Evolutionary conservation across 257 asterid species (phyloP).

Genomic region (Solanum dulcamara): DNA sequence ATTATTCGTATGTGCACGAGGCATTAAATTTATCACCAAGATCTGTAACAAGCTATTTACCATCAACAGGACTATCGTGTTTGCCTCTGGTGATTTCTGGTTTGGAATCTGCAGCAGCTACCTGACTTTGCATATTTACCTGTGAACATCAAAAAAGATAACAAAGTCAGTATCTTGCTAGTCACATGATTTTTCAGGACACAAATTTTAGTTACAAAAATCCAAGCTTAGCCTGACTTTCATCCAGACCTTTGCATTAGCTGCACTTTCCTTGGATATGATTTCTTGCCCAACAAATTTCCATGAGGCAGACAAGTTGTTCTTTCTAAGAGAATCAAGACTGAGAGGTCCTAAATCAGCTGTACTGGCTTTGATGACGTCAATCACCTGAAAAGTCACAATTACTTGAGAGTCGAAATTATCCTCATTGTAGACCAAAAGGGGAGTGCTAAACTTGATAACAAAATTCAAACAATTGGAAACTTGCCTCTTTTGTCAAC

Average conservation of each 20-base stretch:
- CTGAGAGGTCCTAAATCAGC: constrained; percentile 67
- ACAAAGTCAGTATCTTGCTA: constrained; percentile 11
- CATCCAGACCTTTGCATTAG: constrained; percentile 43
- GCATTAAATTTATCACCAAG: neutral
- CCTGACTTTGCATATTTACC: constrained; percentile 26
- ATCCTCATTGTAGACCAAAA: neutral
- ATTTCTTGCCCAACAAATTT: constrained; percentile 33
- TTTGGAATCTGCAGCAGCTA: constrained; percentile 21
- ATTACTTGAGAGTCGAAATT: neutral
- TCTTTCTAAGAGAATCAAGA: constrained; percentile 51
- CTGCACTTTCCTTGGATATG: constrained; percentile 17
- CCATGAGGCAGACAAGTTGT: constrained; percentile 75
- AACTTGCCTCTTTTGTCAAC: constrained; percentile 51
- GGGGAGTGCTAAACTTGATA: neutral
- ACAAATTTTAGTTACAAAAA: neutral
- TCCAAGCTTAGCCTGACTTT: neutral
- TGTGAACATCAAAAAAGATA: constrained; percentile 4
- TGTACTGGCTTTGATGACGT: constrained; percentile 52
- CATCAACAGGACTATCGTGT: constrained; percentile 29
- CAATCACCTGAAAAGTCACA: constrained; percentile 48
- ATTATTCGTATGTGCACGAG: neutral
- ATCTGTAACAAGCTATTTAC: constrained; percentile 23
- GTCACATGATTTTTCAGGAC: neutral
- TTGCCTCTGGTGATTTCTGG: constrained; percentile 34
- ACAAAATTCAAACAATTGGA: neutral